Conservation (phyloP, 257 asterid species). For the Paulownia fortunei region DNA sequence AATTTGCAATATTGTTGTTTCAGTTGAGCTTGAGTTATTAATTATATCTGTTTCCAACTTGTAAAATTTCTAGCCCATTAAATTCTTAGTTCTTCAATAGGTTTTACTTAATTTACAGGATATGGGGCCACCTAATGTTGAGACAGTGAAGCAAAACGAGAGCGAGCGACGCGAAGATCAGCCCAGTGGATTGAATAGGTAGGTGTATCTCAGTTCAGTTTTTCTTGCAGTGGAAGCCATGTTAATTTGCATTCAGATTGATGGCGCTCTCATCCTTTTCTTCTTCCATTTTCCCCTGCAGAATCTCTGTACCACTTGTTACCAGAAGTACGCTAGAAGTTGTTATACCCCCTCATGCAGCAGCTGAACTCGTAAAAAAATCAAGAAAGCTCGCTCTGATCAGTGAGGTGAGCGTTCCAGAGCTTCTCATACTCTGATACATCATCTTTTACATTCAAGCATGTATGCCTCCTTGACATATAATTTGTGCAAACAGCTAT, state of each 20-base stretch:
- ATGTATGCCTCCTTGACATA: conserved; percentile 8
- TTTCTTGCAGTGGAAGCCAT: background rate
- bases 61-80: conserved; percentile 16
- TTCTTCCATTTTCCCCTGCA: conserved; percentile 30
- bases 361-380: conserved; percentile 71
- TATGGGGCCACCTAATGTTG: conserved; percentile 47
- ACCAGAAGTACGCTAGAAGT: conserved; percentile 90
- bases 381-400: conserved; percentile 84
- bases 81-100: background rate
- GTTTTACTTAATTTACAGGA: conserved; percentile 58
- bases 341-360: conserved; percentile 84
- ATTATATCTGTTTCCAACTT: background rate
- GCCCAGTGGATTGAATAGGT: conserved; percentile 71
- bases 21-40: conserved; percentile 23
- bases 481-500: conserved; percentile 53
- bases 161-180: conserved; percentile 68
- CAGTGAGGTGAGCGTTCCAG: conserved; percentile 67
- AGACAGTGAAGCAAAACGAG: conserved; percentile 58
- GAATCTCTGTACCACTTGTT: conserved; percentile 76
- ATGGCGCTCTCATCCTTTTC: conserved; percentile 1
- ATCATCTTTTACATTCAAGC: conserved; percentile 16
- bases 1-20: background rate
- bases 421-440: background rate
- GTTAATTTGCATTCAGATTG: background rate
- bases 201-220: conserved; percentile 21